These are phyloP conservation scores for Xerocomus tenax DNA, from an alignment of 1,284 basidiomycete genomes.

Conservation along the genomic window DNA sequence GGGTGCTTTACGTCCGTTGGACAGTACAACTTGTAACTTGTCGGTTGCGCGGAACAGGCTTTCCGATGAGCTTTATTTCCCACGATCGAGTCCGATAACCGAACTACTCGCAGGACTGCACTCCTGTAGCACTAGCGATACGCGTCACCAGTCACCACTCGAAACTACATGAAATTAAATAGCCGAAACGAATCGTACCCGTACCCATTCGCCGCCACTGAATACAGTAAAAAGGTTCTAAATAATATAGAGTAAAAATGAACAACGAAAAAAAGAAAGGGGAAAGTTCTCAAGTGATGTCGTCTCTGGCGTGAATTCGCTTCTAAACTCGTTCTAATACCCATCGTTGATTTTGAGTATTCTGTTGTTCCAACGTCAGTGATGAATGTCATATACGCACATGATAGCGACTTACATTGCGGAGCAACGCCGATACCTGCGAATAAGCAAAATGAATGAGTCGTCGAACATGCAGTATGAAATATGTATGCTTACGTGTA, in stretches of 20 bases:
- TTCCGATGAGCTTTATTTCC: too few species aligned
- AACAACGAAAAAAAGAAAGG: not conserved
- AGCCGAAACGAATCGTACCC: not conserved
- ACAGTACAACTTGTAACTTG: too few species aligned
- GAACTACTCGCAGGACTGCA: too few species aligned
- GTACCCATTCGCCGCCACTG: not conserved
- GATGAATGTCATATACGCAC: not conserved
- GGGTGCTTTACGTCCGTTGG: not conserved
- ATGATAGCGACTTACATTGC: not conserved
- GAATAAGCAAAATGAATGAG: not conserved
- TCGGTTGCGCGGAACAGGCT: too few species aligned
- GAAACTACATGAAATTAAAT: not conserved
- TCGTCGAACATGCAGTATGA: not conserved
- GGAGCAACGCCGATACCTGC: not conserved
- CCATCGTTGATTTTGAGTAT: conserved; percentile 1
- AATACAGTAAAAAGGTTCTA: not conserved
- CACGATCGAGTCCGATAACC: too few species aligned
- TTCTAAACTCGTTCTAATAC: not conserved
- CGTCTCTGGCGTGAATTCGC: not conserved
- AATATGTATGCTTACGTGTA: not conserved
- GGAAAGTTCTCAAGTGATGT: not conserved
- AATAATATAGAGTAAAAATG: not conserved
- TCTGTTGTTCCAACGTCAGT: not conserved
- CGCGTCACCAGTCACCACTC: not conserved
- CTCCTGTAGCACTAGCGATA: too few species aligned